These are phyloP conservation scores for Claviceps digitariae DNA, from an alignment of 2,329 filamentous ascomycete species.

Conservation along the genomic window DNA sequence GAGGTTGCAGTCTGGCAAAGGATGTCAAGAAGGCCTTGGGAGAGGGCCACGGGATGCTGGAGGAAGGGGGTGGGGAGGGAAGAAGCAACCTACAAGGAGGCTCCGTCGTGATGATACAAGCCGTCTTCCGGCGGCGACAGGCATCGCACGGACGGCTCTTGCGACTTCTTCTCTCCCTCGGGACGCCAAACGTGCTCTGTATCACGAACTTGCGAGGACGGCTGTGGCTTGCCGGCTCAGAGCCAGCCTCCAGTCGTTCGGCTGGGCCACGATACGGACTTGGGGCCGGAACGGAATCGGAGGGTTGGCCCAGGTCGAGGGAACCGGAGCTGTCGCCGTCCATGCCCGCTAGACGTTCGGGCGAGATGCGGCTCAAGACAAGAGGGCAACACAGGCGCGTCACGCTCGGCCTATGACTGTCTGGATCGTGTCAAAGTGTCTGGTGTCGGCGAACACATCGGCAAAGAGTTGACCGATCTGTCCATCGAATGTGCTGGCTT, in stretches of 20 bases:
- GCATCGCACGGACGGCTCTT: constrained; percentile 33
- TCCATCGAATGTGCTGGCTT: neutral
- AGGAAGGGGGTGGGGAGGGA: neutral
- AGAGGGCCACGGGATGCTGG: no score
- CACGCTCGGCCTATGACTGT: constrained; percentile 5
- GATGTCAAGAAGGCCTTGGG: neutral
- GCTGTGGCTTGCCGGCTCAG: constrained; percentile 1
- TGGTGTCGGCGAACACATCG: constrained; percentile 7
- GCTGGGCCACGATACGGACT: neutral
- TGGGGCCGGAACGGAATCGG: neutral
- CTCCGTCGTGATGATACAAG: constrained; percentile 29
- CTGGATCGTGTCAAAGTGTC: constrained; percentile 4
- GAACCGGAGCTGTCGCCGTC: constrained; percentile 3
- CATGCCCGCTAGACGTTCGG: constrained; percentile 5
- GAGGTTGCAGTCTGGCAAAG: neutral
- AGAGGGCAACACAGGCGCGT: constrained; percentile 5
- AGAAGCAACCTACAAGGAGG: constrained; percentile 27
- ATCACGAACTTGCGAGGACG: constrained; percentile 25
- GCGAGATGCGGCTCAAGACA: constrained; percentile 4
- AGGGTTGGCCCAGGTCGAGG: constrained; percentile 1
- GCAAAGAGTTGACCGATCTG: constrained; percentile 7
- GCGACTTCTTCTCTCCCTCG: constrained; percentile 27
- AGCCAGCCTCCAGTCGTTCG: constrained; percentile 1
- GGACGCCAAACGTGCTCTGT: constrained; percentile 27
- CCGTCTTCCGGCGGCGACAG: constrained; percentile 31